These are phyloP conservation scores for Xerocomus brunneocitrinus DNA, from an alignment of 768 basidiomycete species.

Conservation along the genomic window DNA sequence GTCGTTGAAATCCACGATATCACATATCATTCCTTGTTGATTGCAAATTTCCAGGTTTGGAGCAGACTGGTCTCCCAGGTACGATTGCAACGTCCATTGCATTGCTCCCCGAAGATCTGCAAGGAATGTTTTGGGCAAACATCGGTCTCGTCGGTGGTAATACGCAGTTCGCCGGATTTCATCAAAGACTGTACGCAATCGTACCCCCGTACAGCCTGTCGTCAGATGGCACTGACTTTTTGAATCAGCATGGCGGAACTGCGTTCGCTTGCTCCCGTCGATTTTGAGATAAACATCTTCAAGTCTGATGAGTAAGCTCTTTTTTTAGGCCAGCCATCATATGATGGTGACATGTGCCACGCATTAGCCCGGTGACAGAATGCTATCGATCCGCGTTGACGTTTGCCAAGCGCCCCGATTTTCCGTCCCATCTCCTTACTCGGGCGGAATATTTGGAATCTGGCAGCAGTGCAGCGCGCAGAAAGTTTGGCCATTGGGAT, in stretches of 20 bases:
- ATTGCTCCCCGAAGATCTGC: constrained; percentile 71
- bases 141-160: constrained; percentile 88
- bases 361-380: constrained; percentile 58
- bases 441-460: constrained; percentile 81
- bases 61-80: constrained; percentile 74
- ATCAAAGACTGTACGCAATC: constrained; percentile 63
- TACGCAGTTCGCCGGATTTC: constrained; percentile 70
- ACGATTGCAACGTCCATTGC: constrained; percentile 75
- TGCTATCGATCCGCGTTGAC: constrained; percentile 57
- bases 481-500: constrained; percentile 70
- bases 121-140: constrained; percentile 94
- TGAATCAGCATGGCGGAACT: constrained; percentile 63
- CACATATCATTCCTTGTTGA: constrained; percentile 2
- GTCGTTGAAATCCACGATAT: constrained; percentile 22
- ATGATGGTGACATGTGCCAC: constrained; percentile 13
- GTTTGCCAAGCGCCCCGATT: constrained; percentile 52
- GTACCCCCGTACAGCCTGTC: constrained; percentile 11
- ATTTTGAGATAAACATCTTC: constrained; percentile 70
- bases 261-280: constrained; percentile 74
- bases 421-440: constrained; percentile 56
- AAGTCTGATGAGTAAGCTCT: constrained; percentile 65
- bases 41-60: constrained; percentile 48
- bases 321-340: constrained; percentile 6
- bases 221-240: constrained; percentile 10
- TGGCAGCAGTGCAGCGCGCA: constrained; percentile 69